Base-by-base conservation (phyloP, 2,329 filamentous ascomycete genomes). In the Escovopsis sp. region DNA sequence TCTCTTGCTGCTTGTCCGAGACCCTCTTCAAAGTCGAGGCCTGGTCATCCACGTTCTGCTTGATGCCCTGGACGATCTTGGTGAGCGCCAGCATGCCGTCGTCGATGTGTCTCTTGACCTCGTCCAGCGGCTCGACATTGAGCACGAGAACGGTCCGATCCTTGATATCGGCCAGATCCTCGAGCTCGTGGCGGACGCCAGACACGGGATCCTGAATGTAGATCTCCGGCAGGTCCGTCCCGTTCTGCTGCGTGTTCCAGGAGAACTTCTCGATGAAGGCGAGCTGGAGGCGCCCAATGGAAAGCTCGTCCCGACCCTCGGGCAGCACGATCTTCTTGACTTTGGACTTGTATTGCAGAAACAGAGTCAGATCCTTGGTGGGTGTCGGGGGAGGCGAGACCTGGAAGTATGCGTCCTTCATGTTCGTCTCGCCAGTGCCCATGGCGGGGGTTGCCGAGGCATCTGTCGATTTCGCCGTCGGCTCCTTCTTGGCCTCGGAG, bases 221-320 rank as follows among this genome's bases (percentile, higher is more conserved):
- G 13, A 98, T 96, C 48, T 98, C 90, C 0, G 90, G 90, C 31
- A 98, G 62, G 52, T 98, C 90, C 12, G 76, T 74, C 7, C 90
- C 90, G 48, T 94, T 92, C 41, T 85, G 80, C 47, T 96, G 87
- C 1, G 88, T 94, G 48, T 94, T 96, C 87, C 92, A 98, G 0
- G 88, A 90, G 52, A 98, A 98, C 54, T 94, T 98, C 47, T 98
- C 90, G 47, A 98, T 98, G 48, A 98, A 98, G 1, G 90, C 88
- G 19, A 98, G 69, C 55, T 98, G 88, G 39, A 98, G 59, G 17
- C 87, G 74, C 1, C 86, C 86, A 39, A 94, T 79, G 3, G 84
- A 88, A 10, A 98, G 66, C 42, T 88, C 85, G 23, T 78, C 76
- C 45, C 79, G 78, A 1, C 88, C 88, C 53, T 92, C 86, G 1